phyloP scores from a whole-genome alignment of 2,329 filamentous ascomycete species.

The Thelonectria blattea region DNA sequence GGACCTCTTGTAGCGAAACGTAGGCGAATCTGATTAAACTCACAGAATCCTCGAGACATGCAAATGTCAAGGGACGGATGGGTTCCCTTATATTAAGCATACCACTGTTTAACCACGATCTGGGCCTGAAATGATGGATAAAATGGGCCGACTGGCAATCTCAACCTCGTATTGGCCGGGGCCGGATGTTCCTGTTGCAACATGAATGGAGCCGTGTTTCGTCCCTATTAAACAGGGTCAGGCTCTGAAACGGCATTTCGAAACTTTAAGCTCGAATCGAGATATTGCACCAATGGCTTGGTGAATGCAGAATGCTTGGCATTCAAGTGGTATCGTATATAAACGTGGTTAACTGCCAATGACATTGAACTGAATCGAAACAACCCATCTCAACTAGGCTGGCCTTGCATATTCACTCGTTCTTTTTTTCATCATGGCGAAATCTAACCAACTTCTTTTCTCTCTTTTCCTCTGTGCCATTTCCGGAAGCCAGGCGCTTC shows the following conservation, averaged over 20 bases:
- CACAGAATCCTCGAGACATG: background rate
- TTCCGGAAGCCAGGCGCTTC: constrained; percentile 24
- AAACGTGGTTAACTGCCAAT: background rate
- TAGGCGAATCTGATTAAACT: background rate
- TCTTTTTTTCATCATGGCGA: constrained; percentile 21
- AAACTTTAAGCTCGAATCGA: background rate
- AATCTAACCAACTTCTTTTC: constrained; percentile 19
- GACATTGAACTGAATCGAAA: background rate
- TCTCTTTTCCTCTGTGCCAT: constrained; percentile 25
- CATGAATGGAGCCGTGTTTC: constrained; percentile 12
- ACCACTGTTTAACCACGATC: background rate
- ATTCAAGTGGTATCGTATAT: background rate
- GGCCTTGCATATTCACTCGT: background rate
- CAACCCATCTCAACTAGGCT: background rate
- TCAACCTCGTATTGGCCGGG: background rate
- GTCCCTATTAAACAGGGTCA: constrained; percentile 7
- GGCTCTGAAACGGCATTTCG: constrained; percentile 7
- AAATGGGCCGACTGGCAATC: background rate
- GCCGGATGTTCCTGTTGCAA: background rate
- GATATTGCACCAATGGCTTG: constrained; percentile 16
- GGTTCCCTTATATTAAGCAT: background rate
- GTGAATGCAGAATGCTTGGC: background rate
- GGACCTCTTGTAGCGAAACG: too few species aligned
- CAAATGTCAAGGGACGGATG: too few species aligned
- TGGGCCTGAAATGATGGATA: background rate